Evolutionary conservation across 176 grass and related monocot genomes (phyloP), one percentile per base, ranked within the genome.

Genomic region (Olyra latifolia): DNA sequence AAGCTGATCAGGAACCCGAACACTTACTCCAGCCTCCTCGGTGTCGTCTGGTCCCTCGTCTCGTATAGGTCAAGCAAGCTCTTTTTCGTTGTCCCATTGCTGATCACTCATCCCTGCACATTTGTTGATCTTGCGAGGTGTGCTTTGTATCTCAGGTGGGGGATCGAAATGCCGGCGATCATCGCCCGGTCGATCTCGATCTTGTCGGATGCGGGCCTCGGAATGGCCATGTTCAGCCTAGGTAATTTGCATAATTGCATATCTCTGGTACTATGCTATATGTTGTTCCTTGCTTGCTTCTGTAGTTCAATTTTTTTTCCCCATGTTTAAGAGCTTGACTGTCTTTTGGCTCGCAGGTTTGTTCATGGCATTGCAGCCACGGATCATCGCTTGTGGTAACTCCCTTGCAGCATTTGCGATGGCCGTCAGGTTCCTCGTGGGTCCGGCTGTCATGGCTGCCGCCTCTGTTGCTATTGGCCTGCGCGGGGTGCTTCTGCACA

Each of bases 181-280:
- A 88, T 97, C 1, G 94, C 94, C 2, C 82, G 66, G 0, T 97
- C 94, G 0, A 97, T 97, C 49, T 82, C 94, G 20, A 90, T 97
- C 71, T 81, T 97, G 10, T 97, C 94, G 0, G 89, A 97, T 62
- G 94, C 94, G 7, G 94, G 94, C 10, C 94, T 97, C 22, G 94
- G 94, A 25, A 97, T 97, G 94, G 94, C 94, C 13, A 97, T 97
- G 94, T 97, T 97, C 82, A 97, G 94, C 77, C 87, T 97, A 39
- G 94, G 94, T 97, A n/a, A n/a, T n/a, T n/a, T n/a, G n/a, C n/a
- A n/a, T n/a, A n/a, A n/a, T 24, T 71, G 70, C 40, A 8, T 1
- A 54, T 64, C 20, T 55, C 48, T 40, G 24, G 28, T 58, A 8
- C 16, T 40, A 4, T 12, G 61, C n/a, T n/a, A n/a, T n/a, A n/a